These are phyloP conservation scores for Fonsecaea monophora DNA, from an alignment of 2,329 filamentous ascomycete genomes.

Conservation along the genomic window DNA sequence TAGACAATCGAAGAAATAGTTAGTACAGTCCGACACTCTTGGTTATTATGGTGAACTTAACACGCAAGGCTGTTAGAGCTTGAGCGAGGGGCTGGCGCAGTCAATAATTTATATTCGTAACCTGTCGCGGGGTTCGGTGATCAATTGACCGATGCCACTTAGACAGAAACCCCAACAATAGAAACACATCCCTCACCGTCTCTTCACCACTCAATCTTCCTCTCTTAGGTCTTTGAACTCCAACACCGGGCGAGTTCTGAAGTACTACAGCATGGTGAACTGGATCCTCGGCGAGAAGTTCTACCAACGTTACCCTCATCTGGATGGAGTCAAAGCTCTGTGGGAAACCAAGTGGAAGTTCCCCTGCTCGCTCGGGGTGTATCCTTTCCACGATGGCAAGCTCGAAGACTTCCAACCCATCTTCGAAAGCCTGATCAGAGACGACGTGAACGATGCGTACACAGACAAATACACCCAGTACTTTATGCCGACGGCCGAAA, in stretches of 20 bases:
- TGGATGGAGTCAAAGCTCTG: constrained; percentile 59
- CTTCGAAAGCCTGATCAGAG: constrained; percentile 65
- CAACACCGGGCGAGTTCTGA: background rate
- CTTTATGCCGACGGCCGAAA: constrained; percentile 67
- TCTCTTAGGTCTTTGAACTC: background rate
- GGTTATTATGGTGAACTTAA: no score
- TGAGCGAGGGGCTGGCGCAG: no score
- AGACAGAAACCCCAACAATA: background rate
- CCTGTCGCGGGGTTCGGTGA: background rate
- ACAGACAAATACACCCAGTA: constrained; percentile 68
- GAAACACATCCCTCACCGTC: constrained; percentile 14
- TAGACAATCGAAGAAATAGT: no score
- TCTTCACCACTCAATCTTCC: background rate
- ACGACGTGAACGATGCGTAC: constrained; percentile 69
- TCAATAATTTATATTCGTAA: no score
- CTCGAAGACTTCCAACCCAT: constrained; percentile 73
- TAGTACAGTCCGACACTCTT: no score
- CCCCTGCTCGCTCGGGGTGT: constrained; percentile 68
- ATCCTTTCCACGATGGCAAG: constrained; percentile 76
- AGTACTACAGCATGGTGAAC: constrained; percentile 29
- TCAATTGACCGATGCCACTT: constrained; percentile 3
- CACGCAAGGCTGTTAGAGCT: no score
- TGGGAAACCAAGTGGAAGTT: constrained; percentile 80
- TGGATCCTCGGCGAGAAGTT: constrained; percentile 40
- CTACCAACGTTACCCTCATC: constrained; percentile 35